Percentiles rank a stretch among this genome's conserved stretches.
These are phyloP conservation scores for Claviceps purpurea DNA, from an alignment of 2,329 filamentous ascomycete genomes.

Conservation along the genomic window DNA sequence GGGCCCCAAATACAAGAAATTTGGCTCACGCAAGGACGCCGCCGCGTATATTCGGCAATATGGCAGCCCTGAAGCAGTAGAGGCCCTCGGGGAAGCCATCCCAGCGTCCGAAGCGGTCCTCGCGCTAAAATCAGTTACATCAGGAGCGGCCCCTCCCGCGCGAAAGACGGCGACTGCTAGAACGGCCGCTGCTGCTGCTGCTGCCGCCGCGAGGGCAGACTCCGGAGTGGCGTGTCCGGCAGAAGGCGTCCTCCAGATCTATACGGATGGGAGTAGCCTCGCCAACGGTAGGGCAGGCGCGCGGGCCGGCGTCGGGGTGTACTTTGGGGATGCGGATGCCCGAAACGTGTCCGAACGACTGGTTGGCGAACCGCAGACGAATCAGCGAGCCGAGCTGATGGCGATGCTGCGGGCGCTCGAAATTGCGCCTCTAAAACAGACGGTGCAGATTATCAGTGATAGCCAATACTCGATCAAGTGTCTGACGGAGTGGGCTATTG, in stretches of 20 bases:
- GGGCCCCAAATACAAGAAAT: conserved; percentile 57
- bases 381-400: conserved; percentile 89
- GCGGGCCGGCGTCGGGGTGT: conserved; percentile 49
- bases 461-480: conserved; percentile 86
- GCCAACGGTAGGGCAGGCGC: conserved; percentile 44
- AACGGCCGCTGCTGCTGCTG: neutral
- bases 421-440: conserved; percentile 51
- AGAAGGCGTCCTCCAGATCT: conserved; percentile 27
- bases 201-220: neutral
- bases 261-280: conserved; percentile 50
- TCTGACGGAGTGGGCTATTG: conserved; percentile 66
- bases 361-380: conserved; percentile 65
- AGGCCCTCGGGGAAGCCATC: conserved; percentile 22
- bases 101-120: conserved; percentile 7
- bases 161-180: conserved; percentile 13
- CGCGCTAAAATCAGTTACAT: conserved; percentile 9
- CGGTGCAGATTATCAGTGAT: conserved; percentile 73
- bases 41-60: conserved; percentile 55
- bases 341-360: conserved; percentile 65
- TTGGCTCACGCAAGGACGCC: conserved; percentile 56
- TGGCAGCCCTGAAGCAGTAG: conserved; percentile 30
- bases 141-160: conserved; percentile 5
- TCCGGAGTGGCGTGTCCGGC: conserved; percentile 2
- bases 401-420: conserved; percentile 77
- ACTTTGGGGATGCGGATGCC: conserved; percentile 42